A percentile compares a stretch with the other conserved stretches of the same genome.
Conservation (phyloP, 1,284 basidiomycete species). For the Ganoderma boninense region DNA sequence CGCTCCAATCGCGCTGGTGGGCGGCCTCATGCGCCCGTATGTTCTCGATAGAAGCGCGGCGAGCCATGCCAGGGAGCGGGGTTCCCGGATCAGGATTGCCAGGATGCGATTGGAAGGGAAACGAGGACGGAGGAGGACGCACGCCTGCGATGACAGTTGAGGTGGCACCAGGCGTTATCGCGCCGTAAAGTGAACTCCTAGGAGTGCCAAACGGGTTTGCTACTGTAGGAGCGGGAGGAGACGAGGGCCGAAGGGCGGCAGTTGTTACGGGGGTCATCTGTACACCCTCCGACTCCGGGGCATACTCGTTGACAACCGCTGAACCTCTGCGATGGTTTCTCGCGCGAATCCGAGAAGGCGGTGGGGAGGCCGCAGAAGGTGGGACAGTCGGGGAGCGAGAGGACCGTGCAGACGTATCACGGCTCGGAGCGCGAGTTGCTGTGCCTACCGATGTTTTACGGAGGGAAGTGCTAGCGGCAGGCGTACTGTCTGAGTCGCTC, state of each 20-base stretch:
- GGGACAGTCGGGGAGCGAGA: not conserved
- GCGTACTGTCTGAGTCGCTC: conserved; percentile 38
- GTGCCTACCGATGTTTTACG: conserved; percentile 25
- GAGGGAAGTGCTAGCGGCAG: conserved; percentile 19
- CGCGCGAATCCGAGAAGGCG: conserved; percentile 25
- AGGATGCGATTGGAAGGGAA: conserved; percentile 63
- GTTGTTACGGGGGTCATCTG: conserved; percentile 17
- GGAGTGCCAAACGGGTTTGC: conserved; percentile 40
- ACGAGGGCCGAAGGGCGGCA: conserved; percentile 2
- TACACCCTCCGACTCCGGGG: conserved; percentile 25
- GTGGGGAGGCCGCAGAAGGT: conserved; percentile 14
- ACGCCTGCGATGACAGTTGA: conserved; percentile 15
- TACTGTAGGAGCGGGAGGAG: conserved; percentile 14
- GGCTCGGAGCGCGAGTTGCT: not conserved
- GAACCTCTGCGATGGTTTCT: conserved; percentile 38
- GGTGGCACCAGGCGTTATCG: conserved; percentile 21
- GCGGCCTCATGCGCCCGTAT: conserved; percentile 38
- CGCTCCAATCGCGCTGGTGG: conserved; percentile 20
- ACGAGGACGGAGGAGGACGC: conserved; percentile 48
- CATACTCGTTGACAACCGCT: conserved; percentile 34
- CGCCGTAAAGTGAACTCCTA: conserved; percentile 32
- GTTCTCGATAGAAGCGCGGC: conserved; percentile 46
- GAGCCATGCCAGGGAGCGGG: conserved; percentile 49
- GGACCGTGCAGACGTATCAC: not conserved
- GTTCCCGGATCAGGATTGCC: conserved; percentile 65